Evolutionary conservation across 176 grass and related monocot genomes (phyloP), one percentile per base, ranked within the genome.

Genomic region (Musa acuminata): DNA sequence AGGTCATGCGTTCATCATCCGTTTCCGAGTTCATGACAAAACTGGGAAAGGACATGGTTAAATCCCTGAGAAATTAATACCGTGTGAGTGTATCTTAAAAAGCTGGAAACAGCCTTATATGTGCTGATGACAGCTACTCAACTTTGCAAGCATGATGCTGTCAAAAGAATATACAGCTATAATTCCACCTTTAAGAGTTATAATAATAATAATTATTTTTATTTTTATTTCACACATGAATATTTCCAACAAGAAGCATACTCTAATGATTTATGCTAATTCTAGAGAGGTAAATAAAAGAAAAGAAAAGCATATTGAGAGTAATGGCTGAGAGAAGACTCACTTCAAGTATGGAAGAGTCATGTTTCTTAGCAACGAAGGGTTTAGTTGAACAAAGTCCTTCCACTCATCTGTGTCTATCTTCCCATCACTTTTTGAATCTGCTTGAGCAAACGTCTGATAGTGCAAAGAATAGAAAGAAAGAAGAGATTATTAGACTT

Each of bases 381-480:
- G 84, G 50, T 82, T 79, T 16, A 65, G 48, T 79, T 57, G 78
- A 51, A 51, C 76, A 82, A 75, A 82, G 49, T 35, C 76, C 49
- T 49, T 86, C 84, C 80, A 86, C 52, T 86, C 84, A 48, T 86
- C 84, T 52, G 69, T 27, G 73, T 86, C 84, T 71, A 86, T 82
- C 25, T 23, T 82, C 11, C 80, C 84, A 57, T 86, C 80, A 65
- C 71, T 52, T 65, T 86, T 82, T 71, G 52, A 54, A 52, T 86
- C 84, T 55, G 84, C 84, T 66, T 82, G 80, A 9, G 69, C 71
- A 64, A 86, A 86, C 55, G 84, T 86, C 80, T 86, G 64, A 49
- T 50, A 19, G 29, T 8, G 14, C 27, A 50, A 43, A 43, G 5
- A 69, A 69, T 13, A 19, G 19, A 52, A 51, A 24, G 16, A 72